Conservation (phyloP, 108 stramenopile species). For the Stephanodiscus minutulus region DNA sequence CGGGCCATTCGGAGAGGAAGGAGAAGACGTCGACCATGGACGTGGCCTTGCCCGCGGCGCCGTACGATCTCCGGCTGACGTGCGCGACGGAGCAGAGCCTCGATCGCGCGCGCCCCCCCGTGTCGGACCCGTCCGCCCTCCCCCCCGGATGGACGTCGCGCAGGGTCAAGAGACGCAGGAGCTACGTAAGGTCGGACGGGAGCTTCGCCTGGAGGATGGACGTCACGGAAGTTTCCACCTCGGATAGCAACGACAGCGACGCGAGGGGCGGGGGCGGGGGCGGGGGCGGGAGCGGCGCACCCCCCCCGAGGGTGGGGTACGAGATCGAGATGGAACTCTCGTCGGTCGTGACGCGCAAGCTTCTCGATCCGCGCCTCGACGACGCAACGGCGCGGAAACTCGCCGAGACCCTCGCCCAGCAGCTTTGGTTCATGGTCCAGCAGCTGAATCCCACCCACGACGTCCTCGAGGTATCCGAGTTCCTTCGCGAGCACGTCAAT, state of each 20-base stretch:
- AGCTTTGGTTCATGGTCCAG: slow-evolving; percentile 78
- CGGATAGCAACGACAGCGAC: slow-evolving; percentile 29
- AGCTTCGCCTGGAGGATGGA: slow-evolving; percentile 89
- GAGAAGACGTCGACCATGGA: slow-evolving; percentile 68
- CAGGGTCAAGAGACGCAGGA: slow-evolving; percentile 81
- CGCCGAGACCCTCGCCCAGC: slow-evolving; percentile 60
- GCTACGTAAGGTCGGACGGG: slow-evolving; percentile 68
- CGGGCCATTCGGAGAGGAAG: slow-evolving; percentile 80
- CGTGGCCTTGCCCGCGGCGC: slow-evolving; percentile 72
- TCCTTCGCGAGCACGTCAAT: slow-evolving; percentile 66
- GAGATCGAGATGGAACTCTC: slow-evolving; percentile 88
- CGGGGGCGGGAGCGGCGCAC: no score
- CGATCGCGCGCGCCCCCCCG: slow-evolving; percentile 41
- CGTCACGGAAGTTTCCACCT: slow-evolving; percentile 81
- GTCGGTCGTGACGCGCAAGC: slow-evolving; percentile 54
- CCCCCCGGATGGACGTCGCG: slow-evolving; percentile 62
- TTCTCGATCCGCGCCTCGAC: slow-evolving; percentile 56
- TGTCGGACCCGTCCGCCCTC: slow-evolving; percentile 18
- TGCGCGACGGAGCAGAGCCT: slow-evolving; percentile 72
- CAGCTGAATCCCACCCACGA: slow-evolving; percentile 83
- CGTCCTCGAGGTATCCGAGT: slow-evolving; percentile 79
- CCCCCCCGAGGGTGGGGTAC: slow-evolving; percentile 53
- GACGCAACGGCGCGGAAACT: slow-evolving; percentile 48
- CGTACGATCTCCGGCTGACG: slow-evolving; percentile 74
- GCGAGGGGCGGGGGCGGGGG: no score